A percentile compares a stretch with the other conserved stretches of the same genome.
These are phyloP conservation scores for Fusarium euwallaceae DNA, from an alignment of 2,329 filamentous ascomycete genomes.

Conservation along the genomic window DNA sequence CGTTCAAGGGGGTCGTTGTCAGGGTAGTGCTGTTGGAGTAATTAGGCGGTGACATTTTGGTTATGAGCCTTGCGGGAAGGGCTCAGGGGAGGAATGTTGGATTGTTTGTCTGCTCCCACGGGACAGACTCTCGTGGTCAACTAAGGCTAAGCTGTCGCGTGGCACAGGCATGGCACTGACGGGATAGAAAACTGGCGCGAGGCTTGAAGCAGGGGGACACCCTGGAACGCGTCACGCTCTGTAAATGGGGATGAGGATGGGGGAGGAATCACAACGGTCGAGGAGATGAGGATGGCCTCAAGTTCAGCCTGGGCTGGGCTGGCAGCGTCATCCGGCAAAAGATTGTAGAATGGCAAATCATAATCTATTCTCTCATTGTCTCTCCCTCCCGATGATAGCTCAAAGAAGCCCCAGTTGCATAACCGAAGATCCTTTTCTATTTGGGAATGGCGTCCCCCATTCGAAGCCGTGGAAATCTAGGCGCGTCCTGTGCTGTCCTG, in stretches of 20 bases:
- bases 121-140: neutral
- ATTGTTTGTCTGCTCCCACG: neutral
- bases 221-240: constrained; percentile 7
- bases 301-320: neutral
- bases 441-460: constrained; percentile 32
- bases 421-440: constrained; percentile 31
- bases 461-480: constrained; percentile 42
- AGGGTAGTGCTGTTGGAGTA: constrained; percentile 18
- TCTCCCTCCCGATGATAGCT: constrained; percentile 8
- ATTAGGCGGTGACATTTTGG: constrained; percentile 28
- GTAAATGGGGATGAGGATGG: neutral
- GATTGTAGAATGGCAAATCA: constrained; percentile 5
- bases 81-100: constrained; percentile 2
- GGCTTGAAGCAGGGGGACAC: constrained; percentile 13
- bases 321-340: neutral
- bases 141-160: constrained; percentile 34
- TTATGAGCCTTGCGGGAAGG: neutral
- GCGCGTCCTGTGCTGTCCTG: constrained; percentile 17
- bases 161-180: constrained; percentile 45
- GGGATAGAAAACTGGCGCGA: constrained; percentile 8
- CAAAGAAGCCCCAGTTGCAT: neutral
- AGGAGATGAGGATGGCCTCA: constrained; percentile 10
- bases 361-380: neutral
- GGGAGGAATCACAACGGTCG: neutral
- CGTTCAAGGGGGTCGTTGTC: constrained; percentile 8